Evolutionary conservation across 306 rosid genomes (phyloP), one percentile per base, ranked within the genome.

Genomic region (Vigna nakashimae): DNA sequence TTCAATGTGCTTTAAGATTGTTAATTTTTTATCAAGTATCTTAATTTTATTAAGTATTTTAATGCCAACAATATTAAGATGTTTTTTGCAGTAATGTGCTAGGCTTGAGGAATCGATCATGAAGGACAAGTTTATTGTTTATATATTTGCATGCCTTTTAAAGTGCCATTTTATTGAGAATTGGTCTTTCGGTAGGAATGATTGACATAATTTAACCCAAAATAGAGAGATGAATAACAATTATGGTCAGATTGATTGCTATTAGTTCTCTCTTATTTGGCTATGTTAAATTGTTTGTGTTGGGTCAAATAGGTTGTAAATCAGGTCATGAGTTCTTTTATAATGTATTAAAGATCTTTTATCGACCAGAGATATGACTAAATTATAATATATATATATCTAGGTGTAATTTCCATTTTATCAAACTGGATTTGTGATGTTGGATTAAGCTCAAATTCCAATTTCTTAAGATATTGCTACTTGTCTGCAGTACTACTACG

Each of bases 291-390:
- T 30, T 64, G 55, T 46, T 42, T 65, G 8, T 40, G 36, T 43
- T 50, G 67, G 67, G 77, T 69, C 26, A 56, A 63, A 63, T 51
- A 26, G 26, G 17, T 62, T 40, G 46, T 68, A 43, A 38, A 69
- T 4, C n/a, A 18, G 18, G 40, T 40, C 18, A 14, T 5, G 28
- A 26, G 32, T 40, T 62, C 18, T 24, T 57, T 65, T 18, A 53
- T 34, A 12, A 65, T 57, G 14, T 43, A 34, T 5, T 34, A 1
- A 34, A 34, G 38, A 34, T 34, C 38, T 4, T 4, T 3, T 4
- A 32, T 4, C 38, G 1, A 4, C 0, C 0, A 34, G 38, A 34
- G 38, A 34, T 34, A 34, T 34, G 7, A 34, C 38, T 1, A 34
- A 34, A 34, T 34, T 34, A 34, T 34, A 34, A 5, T 34, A 34